Evolutionary conservation across 139 green algal genomes (phyloP).

Genomic region (Microglena sp.): DNA sequence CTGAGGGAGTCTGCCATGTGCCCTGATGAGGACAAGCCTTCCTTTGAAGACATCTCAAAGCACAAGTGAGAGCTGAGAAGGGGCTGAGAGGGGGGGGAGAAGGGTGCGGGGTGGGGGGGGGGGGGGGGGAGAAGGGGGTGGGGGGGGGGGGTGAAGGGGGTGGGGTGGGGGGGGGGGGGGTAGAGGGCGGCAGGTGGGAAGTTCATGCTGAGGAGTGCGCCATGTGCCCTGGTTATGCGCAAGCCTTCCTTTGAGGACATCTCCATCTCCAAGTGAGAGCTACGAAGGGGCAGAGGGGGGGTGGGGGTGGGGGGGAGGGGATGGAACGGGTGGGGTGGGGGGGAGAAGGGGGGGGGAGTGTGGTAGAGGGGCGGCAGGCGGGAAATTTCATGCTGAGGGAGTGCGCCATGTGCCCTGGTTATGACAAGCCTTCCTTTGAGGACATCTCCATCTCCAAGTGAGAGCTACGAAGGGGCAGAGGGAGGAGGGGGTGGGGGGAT

Average conservation of each 20-base stretch:
- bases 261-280: slow-evolving; percentile 27
- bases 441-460: slow-evolving; percentile 59
- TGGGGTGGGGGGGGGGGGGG: too few relatives aligned
- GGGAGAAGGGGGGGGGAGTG: neutral
- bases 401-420: slow-evolving; percentile 71
- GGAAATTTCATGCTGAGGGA: too few relatives aligned
- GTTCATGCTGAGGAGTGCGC: neutral
- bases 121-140: too few relatives aligned
- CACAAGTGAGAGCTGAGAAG: slow-evolving; percentile 33
- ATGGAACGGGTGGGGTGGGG: neutral
- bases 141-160: too few relatives aligned
- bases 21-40: slow-evolving; percentile 62
- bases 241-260: slow-evolving; percentile 82
- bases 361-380: too few relatives aligned
- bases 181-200: too few relatives aligned
- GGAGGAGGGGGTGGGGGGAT: too few relatives aligned
- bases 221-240: slow-evolving; percentile 9
- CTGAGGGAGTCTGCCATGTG: too few relatives aligned
- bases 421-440: slow-evolving; percentile 77
- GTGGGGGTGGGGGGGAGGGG: neutral
- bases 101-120: too few relatives aligned
- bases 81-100: neutral
- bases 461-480: neutral
- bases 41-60: slow-evolving; percentile 75
- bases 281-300: neutral